Conservation (phyloP, 2,329 filamentous ascomycete genomes). For the Fusarium goolgardi region DNA sequence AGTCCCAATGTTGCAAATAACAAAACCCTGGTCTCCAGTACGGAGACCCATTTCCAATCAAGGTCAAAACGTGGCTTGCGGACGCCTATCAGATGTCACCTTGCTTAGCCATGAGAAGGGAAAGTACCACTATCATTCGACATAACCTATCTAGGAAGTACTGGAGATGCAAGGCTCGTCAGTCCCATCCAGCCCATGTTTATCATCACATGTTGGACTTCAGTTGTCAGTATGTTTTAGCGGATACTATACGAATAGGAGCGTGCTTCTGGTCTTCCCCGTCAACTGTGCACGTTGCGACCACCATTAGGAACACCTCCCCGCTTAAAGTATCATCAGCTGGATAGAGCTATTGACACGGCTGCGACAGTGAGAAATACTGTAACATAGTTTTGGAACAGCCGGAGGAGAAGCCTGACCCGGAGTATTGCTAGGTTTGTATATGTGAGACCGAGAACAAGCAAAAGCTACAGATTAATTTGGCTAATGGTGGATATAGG, state of each 20-base stretch:
- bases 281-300: neutral
- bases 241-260: neutral
- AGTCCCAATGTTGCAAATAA: neutral
- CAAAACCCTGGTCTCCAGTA: neutral
- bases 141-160: neutral
- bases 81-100: neutral
- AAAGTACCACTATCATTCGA: neutral
- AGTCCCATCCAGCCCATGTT: neutral
- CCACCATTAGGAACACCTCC: neutral
- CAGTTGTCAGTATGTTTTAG: neutral
- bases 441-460: conserved; percentile 6
- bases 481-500: accelerated
- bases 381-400: neutral
- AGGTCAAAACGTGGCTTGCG: neutral
- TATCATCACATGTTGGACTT: neutral
- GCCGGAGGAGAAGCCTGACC: neutral
- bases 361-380: neutral
- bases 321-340: neutral
- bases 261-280: neutral
- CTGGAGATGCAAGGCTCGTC: too few species aligned
- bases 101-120: neutral
- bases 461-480: neutral
- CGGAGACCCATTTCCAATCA: accelerated
- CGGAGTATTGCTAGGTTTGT: neutral
- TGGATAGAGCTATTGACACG: neutral